Evolutionary conservation across 2,329 filamentous ascomycete species (phyloP), one percentile per base, ranked within the genome.

Genomic region (Annulohypoxylon truncatum): DNA sequence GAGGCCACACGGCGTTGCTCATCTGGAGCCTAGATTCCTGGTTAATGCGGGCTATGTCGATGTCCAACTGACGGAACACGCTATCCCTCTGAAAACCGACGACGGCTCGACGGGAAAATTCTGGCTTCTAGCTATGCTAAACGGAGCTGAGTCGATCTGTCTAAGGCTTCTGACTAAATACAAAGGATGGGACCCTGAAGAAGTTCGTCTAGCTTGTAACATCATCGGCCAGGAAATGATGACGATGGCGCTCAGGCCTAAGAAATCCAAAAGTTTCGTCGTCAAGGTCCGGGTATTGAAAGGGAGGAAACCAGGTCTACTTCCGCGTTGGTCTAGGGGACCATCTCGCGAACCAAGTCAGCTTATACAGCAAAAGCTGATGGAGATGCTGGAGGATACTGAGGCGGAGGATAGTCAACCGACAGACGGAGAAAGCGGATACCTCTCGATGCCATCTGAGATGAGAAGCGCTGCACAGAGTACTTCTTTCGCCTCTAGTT

Each of bases 111-210:
- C 82, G 2, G 84, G 84, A 40, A 85, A 85, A 67, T 81, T 87
- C 51, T 87, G 84, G 84, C 77, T 87, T 29, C 81, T 87, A 22
- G 79, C 81, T 1, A 80, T 83, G 62, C 76, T 87, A 29, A 84
- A 86, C 59, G 81, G 81, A 2, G 72, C 86, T 28, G 85, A 87
- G 73, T 80, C 84, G 9, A 73, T 77, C 29, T 81, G 78, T 40
- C 73, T 88, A 66, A 80, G 86, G 31, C 78, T 84, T 9, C 78
- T 88, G 61, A 88, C 85, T 1, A 82, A 81, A 67, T 78, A 85
- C 50, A 82, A 86, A 77, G 83, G 78, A 6, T 88, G 85, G 85
- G 80, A 83, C 20, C 76, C 83, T 0, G 80, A 84, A 0, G 77
- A 82, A 31, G 85, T 84, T 61, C 81, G 83, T 48, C 74, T 76